Percentiles rank a stretch among this genome's conserved stretches.
Evolutionary conservation across 2,329 filamentous ascomycete genomes (phyloP).

Genomic region (Neophaeococcomyces mojaviensis): DNA sequence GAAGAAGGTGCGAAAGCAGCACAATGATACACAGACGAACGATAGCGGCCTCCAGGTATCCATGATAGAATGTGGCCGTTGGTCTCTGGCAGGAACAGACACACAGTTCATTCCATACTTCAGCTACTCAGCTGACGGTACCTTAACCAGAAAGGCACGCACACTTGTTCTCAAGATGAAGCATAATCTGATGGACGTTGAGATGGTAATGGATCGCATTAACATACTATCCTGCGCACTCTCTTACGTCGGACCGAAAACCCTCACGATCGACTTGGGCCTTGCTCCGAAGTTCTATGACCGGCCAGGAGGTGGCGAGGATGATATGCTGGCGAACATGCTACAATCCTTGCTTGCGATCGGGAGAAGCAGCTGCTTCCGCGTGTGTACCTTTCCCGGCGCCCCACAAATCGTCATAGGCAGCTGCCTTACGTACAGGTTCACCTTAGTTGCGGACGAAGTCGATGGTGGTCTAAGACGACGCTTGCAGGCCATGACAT

Average conservation of each 20-base stretch:
- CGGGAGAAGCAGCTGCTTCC: conserved; percentile 25
- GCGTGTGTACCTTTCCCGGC: background rate
- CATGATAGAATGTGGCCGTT: conserved; percentile 33
- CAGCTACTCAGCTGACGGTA: conserved; percentile 28
- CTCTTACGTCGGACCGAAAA: background rate
- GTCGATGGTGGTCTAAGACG: conserved; percentile 20
- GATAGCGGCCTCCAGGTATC: conserved; percentile 34
- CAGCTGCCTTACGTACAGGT: conserved; percentile 46
- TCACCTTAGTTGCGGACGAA: conserved; percentile 25
- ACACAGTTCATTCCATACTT: conserved; percentile 43
- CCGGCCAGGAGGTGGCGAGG: background rate
- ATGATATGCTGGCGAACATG: conserved; percentile 9
- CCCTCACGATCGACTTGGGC: background rate
- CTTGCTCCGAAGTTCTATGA: conserved; percentile 4
- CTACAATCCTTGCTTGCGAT: conserved; percentile 29
- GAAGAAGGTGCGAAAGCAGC: conserved; percentile 27
- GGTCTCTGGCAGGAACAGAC: conserved; percentile 44
- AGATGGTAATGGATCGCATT: background rate
- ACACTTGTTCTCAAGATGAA: conserved; percentile 6
- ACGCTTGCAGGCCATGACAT: conserved; percentile 24
- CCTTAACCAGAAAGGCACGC: conserved; percentile 5
- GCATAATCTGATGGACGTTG: background rate
- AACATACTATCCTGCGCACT: background rate
- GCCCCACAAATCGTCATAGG: conserved; percentile 29
- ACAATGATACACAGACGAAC: too few species aligned